Conservation (phyloP, 345 rosid genomes). For the Excoecaria cochinchinensis region DNA sequence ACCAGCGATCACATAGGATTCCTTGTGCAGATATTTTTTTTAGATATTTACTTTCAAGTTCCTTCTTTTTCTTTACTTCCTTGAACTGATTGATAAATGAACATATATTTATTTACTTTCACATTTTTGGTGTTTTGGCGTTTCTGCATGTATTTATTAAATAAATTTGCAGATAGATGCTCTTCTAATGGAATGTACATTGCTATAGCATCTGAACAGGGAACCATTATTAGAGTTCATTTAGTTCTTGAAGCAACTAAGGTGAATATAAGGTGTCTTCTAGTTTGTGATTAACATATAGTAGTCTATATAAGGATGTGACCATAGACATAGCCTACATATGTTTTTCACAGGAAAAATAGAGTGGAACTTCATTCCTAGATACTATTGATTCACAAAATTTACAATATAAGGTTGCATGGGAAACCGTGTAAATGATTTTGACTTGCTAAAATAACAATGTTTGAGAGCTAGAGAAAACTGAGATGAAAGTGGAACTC, state of each 20-base stretch:
- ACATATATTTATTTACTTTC: not conserved
- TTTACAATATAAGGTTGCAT: not conserved
- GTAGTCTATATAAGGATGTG: not conserved
- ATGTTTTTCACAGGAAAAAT: not conserved
- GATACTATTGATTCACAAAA: not conserved
- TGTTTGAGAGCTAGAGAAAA: not conserved
- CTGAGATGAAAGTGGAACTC: not conserved
- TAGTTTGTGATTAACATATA: slow-evolving; percentile 18
- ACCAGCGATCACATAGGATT: not conserved
- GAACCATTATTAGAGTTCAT: slow-evolving; percentile 84
- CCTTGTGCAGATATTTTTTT: not conserved
- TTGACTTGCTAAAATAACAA: not conserved
- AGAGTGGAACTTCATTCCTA: not conserved
- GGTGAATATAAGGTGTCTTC: slow-evolving; percentile 39
- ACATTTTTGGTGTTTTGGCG: not conserved
- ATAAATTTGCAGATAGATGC: slow-evolving; percentile 68
- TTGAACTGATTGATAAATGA: slow-evolving; percentile 3
- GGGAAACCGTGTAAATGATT: not conserved
- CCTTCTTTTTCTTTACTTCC: not conserved
- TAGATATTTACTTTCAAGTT: not conserved
- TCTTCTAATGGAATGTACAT: slow-evolving; percentile 79
- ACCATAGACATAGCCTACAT: not conserved
- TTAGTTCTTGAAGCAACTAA: slow-evolving; percentile 78
- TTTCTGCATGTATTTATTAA: slow-evolving; percentile 13
- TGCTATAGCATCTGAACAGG: slow-evolving; percentile 96